Conservation (phyloP, 1,139 yeast species). For the Hemisphaericaspora subhashii region DNA sequence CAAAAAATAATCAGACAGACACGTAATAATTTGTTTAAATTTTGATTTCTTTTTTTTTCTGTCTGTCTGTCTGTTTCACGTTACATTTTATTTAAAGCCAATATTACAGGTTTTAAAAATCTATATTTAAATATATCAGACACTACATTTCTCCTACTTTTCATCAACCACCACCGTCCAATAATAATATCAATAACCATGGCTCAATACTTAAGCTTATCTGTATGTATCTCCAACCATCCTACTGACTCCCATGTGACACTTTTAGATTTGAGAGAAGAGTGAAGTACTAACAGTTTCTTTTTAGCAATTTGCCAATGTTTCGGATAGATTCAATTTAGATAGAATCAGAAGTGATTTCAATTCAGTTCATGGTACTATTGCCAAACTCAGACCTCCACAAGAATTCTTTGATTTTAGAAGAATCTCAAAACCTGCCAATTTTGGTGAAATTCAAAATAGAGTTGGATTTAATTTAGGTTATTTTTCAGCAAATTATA, state of each 20-base stretch:
- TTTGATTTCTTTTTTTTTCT: conserved; percentile 2
- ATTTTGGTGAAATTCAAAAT: conserved; percentile 85
- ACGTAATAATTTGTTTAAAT: neutral
- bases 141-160: neutral
- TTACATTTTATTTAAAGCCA: no score
- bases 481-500: conserved; percentile 86
- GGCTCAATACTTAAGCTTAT: conserved; percentile 12
- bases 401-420: conserved; percentile 93
- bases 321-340: conserved; percentile 51
- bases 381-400: conserved; percentile 79
- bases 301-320: conserved; percentile 13
- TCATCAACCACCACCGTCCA: neutral
- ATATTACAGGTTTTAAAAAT: no score
- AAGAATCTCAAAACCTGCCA: conserved; percentile 85
- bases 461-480: conserved; percentile 84
- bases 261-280: no score
- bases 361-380: conserved; percentile 53
- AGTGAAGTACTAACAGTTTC: conserved; percentile 10
- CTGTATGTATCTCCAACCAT: conserved; percentile 12
- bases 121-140: neutral
- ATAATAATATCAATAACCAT: conserved; percentile 5
- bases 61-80: conserved; percentile 1
- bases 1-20: conserved; percentile 1
- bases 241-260: no score
- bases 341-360: conserved; percentile 49